Conservation (phyloP, 345 rosid genomes). For the Rhizophora mangle region DNA sequence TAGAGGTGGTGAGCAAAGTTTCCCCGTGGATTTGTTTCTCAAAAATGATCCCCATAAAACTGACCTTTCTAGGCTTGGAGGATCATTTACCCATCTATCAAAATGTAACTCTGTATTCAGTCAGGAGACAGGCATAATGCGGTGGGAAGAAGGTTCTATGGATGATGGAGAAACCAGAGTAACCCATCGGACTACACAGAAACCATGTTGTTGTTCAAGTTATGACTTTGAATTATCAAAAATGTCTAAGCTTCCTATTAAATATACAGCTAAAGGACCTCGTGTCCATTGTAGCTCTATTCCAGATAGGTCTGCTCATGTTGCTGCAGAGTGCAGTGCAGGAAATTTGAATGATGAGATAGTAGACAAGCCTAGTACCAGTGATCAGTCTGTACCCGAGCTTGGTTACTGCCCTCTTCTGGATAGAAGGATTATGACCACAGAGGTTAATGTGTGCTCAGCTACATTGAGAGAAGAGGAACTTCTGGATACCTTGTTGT, state of each 20-base stretch:
- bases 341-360: conserved; percentile 77
- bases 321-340: conserved; percentile 73
- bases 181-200: conserved; percentile 68
- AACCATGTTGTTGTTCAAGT: conserved; percentile 93
- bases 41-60: conserved; percentile 72
- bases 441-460: conserved; percentile 55
- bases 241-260: conserved; percentile 58
- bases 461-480: conserved; percentile 84
- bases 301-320: conserved; percentile 84
- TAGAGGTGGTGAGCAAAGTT: conserved; percentile 86
- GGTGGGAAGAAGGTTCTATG: conserved; percentile 96
- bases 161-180: conserved; percentile 75
- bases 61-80: conserved; percentile 93
- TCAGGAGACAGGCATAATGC: conserved; percentile 67
- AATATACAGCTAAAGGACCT: conserved; percentile 51
- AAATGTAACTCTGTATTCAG: conserved; percentile 65
- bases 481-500: conserved; percentile 70
- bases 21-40: conserved; percentile 75
- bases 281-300: conserved; percentile 57
- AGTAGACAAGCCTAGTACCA: conserved; percentile 84
- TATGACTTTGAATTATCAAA: conserved; percentile 65
- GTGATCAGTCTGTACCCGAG: conserved; percentile 80
- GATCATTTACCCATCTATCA: conserved; percentile 72
- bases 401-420: conserved; percentile 67
- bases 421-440: conserved; percentile 45